Evolutionary conservation across 164 flowering plant genomes (phyloP), one percentile per base, ranked within the genome.

Genomic region (Houttuynia cordata): DNA sequence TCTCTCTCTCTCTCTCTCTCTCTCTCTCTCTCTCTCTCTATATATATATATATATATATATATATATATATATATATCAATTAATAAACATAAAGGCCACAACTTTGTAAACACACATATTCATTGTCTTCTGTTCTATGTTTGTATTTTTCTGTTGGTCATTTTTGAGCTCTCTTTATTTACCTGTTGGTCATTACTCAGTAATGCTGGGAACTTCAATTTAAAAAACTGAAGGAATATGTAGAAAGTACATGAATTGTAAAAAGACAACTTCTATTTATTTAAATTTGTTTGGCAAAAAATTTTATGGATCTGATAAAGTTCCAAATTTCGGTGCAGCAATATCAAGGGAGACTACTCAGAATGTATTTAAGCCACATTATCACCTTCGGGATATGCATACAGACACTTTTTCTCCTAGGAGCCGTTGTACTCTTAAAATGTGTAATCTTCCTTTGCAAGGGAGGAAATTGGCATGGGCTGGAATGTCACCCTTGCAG

Each of bases 321-420:
- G 61, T 70, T 79, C 57, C 73, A 74, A 78, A 83, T 83, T 81
- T 76, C 62, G 64, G 79, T 92, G 98, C 98, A 92, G 98, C 89
- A 76, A 68, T 70, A 61, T 78, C 93, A 71, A 84, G 86, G 87
- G 87, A 86, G 86, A 68, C 81, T 79, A 68, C 82, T 51, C 86
- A 82, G 80, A 86, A 87, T 82, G 76, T 81, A 59, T 70, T 70
- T 74, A 62, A 75, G 71, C 80, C 91, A 80, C 75, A 81, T 21
- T 72, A 72, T 76, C 74, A 78, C 83, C 81, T 79, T 73, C 69
- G 69, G 71, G 81, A 78, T 83, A 85, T 81, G 76, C 81, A 80
- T 65, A 73, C 78, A 62, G 67, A 70, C 65, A 62, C 72, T 66
- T 85, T 67, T 62, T 70, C 68, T 58, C 74, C 54, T 70, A 73